Conservation (phyloP, 2,329 filamentous ascomycete genomes). For the Colletotrichum lupini region DNA sequence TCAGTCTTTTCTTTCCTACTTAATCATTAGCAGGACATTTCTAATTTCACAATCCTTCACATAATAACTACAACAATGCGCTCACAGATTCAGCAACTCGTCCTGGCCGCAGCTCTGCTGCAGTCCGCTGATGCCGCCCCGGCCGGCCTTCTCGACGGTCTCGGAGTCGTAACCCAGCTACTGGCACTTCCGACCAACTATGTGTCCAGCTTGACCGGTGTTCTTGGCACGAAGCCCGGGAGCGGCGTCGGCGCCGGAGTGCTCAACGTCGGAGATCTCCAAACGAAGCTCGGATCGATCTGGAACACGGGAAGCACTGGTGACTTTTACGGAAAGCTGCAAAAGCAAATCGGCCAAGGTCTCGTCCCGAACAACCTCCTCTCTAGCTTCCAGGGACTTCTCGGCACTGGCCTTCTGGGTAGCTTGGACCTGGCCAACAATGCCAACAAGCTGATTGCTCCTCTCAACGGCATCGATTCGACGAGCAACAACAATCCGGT, state of each 20-base stretch:
- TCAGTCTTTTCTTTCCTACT: background rate
- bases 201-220: background rate
- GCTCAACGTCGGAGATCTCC: slow-evolving; percentile 4
- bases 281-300: slow-evolving; percentile 20
- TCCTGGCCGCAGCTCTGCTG: background rate
- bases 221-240: background rate
- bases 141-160: slow-evolving; percentile 16
- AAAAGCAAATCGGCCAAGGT: slow-evolving; percentile 16
- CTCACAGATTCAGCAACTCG: background rate
- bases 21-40: background rate
- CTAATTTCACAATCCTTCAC: background rate
- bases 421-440: slow-evolving; percentile 3
- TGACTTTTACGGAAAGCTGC: slow-evolving; percentile 22
- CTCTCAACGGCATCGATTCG: slow-evolving; percentile 12
- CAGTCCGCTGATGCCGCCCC: slow-evolving; percentile 10
- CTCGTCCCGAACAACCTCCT: slow-evolving; percentile 13
- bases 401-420: slow-evolving; percentile 3
- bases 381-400: slow-evolving; percentile 18
- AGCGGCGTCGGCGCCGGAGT: background rate
- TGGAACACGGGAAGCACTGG: slow-evolving; percentile 15
- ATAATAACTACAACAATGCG: background rate
- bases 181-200: slow-evolving; percentile 23
- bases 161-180: background rate
- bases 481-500: slow-evolving; percentile 14
- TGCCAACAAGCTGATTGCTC: slow-evolving; percentile 13